Evolutionary conservation across 345 rosid species (phyloP).

Genomic region (Eucalyptus brandiana): DNA sequence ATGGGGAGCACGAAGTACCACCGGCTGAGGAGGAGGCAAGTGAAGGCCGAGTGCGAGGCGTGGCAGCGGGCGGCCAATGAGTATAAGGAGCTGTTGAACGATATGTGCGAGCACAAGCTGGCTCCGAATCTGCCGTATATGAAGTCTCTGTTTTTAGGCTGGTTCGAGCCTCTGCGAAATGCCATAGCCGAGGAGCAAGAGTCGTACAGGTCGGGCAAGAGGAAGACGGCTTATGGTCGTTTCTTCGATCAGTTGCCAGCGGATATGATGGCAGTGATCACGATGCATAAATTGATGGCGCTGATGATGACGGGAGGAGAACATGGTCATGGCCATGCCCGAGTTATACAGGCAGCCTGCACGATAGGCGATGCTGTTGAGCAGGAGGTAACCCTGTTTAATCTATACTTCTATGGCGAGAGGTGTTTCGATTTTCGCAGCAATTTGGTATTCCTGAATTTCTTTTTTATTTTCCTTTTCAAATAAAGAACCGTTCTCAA

Average conservation of each 20-base stretch:
- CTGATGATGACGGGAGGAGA: conserved; percentile 76
- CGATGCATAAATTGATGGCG: conserved; percentile 83
- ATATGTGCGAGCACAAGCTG: conserved; percentile 90
- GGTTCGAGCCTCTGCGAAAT: conserved; percentile 89
- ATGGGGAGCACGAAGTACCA: conserved; percentile 26
- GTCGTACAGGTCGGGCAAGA: conserved; percentile 38
- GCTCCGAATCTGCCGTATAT: conserved; percentile 93
- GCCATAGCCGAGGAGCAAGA: conserved; percentile 69
- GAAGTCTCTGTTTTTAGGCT: conserved; percentile 85
- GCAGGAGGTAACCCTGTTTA: conserved; percentile 63
- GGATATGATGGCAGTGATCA: conserved; percentile 84
- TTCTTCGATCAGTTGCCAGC: conserved; percentile 73
- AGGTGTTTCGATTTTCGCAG: background rate
- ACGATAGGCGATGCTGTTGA: conserved; percentile 81
- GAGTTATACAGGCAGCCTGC: conserved; percentile 71
- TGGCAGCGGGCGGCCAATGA: conserved; percentile 89
- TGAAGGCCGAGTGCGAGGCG: conserved; percentile 85
- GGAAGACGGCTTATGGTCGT: conserved; percentile 27
- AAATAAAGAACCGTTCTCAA: background rate
- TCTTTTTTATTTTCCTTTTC: background rate
- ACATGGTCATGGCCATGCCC: conserved; percentile 33
- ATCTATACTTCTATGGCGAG: background rate
- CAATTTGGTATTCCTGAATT: background rate
- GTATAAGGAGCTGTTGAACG: conserved; percentile 66
- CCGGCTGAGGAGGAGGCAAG: conserved; percentile 60